A percentile compares a stretch with the other conserved stretches of the same genome.
Conservation (phyloP, 768 basidiomycete species). For the Russula emetica region DNA sequence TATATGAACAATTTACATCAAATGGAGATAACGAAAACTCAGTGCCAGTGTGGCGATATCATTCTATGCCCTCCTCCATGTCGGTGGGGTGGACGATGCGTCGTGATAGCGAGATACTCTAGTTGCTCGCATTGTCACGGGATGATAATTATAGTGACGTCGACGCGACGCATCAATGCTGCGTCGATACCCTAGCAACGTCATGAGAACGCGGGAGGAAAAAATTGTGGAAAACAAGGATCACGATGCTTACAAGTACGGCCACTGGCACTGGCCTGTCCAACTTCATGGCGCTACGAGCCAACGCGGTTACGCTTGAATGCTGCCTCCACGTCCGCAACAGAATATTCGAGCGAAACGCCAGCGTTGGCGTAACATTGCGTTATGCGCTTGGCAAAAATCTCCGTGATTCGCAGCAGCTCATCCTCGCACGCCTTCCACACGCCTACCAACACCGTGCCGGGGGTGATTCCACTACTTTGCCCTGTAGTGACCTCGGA, state of each 20-base stretch:
- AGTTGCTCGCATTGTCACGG: not conserved
- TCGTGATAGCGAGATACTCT: not conserved
- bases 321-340: constrained; percentile 68
- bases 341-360: constrained; percentile 66
- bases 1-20: constrained; percentile 12
- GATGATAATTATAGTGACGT: not conserved
- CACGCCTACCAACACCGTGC: constrained; percentile 72
- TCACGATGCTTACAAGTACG: not conserved
- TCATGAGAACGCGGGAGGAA: not conserved
- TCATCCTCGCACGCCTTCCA: constrained; percentile 93
- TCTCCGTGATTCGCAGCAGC: constrained; percentile 64
- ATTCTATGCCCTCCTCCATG: not conserved
- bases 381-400: constrained; percentile 61
- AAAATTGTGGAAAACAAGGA: not conserved
- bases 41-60: constrained; percentile 1
- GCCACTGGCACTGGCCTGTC: not conserved
- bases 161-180: not conserved
- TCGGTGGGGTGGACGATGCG: not conserved
- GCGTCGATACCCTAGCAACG: constrained; percentile 1
- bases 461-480: constrained; percentile 48
- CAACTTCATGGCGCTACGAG: constrained; percentile 23
- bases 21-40: constrained; percentile 3
- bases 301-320: constrained; percentile 61
- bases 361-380: constrained; percentile 79
- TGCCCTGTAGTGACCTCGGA: constrained; percentile 61